These are phyloP conservation scores for Pseudogymnoascus sp. DNA, from an alignment of 2,329 filamentous ascomycete genomes.

Conservation along the genomic window DNA sequence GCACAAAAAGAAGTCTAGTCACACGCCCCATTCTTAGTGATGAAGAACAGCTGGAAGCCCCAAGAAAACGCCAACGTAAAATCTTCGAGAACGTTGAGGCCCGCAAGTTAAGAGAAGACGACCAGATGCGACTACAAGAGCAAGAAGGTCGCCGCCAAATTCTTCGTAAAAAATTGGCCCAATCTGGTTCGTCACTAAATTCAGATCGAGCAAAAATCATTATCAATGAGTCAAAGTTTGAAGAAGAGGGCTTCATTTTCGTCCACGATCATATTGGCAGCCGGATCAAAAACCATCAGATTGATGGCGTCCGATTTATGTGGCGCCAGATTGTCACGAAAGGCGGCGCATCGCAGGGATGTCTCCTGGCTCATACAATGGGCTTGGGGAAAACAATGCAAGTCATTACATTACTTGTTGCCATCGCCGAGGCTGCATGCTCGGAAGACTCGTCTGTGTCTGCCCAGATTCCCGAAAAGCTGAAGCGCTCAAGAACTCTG, in stretches of 20 bases:
- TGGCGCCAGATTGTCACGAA: constrained; percentile 71
- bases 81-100: constrained; percentile 38
- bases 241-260: constrained; percentile 52
- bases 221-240: constrained; percentile 57
- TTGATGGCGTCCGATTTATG: constrained; percentile 75
- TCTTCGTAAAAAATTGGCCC: constrained; percentile 38
- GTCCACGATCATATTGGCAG: constrained; percentile 54
- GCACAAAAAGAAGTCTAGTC: background rate
- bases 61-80: constrained; percentile 31
- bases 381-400: constrained; percentile 91
- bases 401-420: constrained; percentile 71
- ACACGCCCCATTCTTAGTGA: background rate
- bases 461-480: constrained; percentile 57
- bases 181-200: constrained; percentile 34
- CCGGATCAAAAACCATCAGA: constrained; percentile 69
- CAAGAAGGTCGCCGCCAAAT: constrained; percentile 44
- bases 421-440: constrained; percentile 56
- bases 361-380: constrained; percentile 82
- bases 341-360: constrained; percentile 51
- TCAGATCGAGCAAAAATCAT: constrained; percentile 43
- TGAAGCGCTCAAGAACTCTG: constrained; percentile 56
- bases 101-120: constrained; percentile 43
- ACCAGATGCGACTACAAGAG: constrained; percentile 42
- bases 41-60: constrained; percentile 13
- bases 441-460: constrained; percentile 49